These are phyloP conservation scores for Botrytis porri DNA, from an alignment of 2,329 filamentous ascomycete species.

Conservation along the genomic window DNA sequence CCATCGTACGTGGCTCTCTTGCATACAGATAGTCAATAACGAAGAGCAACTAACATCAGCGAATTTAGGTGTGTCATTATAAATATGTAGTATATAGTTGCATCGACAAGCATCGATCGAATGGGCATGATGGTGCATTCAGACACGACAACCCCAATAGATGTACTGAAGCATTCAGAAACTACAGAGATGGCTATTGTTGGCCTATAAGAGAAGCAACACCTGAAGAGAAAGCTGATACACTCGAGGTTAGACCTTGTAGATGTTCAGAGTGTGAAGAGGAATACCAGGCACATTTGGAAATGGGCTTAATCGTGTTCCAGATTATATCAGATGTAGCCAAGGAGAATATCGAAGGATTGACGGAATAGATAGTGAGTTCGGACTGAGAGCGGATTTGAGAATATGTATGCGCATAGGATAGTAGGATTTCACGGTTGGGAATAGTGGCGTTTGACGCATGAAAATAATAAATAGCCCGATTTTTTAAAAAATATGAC, in stretches of 20 bases:
- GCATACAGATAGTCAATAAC: not conserved
- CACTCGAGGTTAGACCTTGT: not conserved
- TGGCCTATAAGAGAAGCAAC: not conserved
- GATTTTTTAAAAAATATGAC: not conserved
- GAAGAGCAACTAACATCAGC: not conserved
- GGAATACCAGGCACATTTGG: no score
- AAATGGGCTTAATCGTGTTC: no score
- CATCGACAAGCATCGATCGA: no score
- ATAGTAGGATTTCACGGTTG: not conserved
- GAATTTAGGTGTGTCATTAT: not conserved
- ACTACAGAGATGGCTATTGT: no score
- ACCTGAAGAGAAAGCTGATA: not conserved
- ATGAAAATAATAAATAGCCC: not conserved
- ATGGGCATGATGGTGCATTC: no score
- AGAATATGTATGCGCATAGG: not conserved
- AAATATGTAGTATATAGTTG: not conserved
- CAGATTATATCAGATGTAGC: no score
- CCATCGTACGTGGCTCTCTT: not conserved
- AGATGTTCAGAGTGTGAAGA: no score
- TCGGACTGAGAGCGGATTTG: not conserved
- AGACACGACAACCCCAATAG: no score
- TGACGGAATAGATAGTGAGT: not conserved
- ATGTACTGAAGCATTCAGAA: no score
- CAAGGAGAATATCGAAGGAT: not conserved
- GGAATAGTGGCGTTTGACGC: not conserved